Evolutionary conservation across 345 rosid genomes (phyloP), one percentile per base, ranked within the genome.

Genomic region (Gossypium turneri): DNA sequence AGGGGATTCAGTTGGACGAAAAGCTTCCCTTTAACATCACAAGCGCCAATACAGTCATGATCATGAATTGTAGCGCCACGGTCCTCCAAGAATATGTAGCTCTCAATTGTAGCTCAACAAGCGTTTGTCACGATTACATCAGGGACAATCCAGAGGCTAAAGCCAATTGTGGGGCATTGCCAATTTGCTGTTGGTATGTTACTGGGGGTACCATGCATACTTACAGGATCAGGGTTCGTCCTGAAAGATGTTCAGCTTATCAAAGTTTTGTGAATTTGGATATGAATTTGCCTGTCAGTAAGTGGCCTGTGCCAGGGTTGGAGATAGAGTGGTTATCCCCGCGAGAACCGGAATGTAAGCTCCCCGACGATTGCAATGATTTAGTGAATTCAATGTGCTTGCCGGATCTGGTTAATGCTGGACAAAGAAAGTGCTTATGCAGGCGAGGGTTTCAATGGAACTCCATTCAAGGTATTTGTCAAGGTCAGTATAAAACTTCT

Each of bases 21-120:
- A 50, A 51, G 19, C 73, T 80, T 10, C 83, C 85, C 9, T 83
- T 83, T 67, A 83, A 80, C 81, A 73, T 83, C 79, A 80, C 83
- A 17, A 65, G 77, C n/a, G 38, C 57, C 64, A 83, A 80, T 72
- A 80, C 75, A 17, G 34, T 83, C 68, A 71, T 80, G 79, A 47
- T 38, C 60, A 27, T 83, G 58, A 83, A 83, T 77, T 83, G 83
- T 50, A 47, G 76, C 7, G 48, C 7, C 0, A 4, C 53, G 13
- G 8, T 79, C 50, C 74, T 47, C 2, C 44, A 19, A 13, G 63
- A 53, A 19, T 53, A 2, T 19, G 51, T 66, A 2, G 77, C 81
- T 45, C 57, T 80, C 19, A 75, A 80, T 27, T 83, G 85, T 45
- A 57, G 81, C 20, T 72, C 78, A 0, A 24, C 62, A 11, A 80